These are phyloP conservation scores for Colletotrichum gigasporum DNA, from an alignment of 2,329 filamentous ascomycete genomes.

Conservation along the genomic window DNA sequence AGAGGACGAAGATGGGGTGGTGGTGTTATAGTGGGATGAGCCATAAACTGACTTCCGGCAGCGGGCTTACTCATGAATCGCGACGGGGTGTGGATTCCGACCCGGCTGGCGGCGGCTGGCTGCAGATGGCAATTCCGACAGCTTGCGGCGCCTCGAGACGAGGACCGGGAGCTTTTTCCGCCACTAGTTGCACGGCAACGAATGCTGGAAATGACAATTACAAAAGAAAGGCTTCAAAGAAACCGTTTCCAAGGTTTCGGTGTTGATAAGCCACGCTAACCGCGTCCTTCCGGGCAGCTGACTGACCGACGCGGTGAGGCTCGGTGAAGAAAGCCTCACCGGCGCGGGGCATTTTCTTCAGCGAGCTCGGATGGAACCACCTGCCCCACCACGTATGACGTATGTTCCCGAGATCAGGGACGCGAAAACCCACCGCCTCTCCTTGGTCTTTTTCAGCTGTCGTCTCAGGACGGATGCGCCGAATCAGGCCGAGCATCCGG, in stretches of 20 bases:
- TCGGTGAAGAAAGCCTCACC: neutral
- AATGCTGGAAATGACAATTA: too few relatives aligned
- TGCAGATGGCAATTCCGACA: neutral
- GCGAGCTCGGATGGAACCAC: constrained; percentile 6
- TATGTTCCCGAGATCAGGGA: neutral
- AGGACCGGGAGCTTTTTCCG: neutral
- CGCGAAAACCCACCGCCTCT: constrained; percentile 1
- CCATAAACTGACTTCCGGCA: constrained; percentile 21
- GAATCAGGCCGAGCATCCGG: constrained; percentile 11
- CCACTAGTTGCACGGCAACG: too few relatives aligned
- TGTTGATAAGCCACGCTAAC: too few relatives aligned
- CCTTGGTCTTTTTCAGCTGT: neutral
- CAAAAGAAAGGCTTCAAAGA: too few relatives aligned
- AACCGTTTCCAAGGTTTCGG: too few relatives aligned
- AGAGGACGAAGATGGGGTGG: constrained; percentile 5
- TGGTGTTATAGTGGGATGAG: constrained; percentile 29
- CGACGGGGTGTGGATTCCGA: neutral
- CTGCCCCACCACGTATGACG: constrained; percentile 24
- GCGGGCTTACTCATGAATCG: constrained; percentile 28
- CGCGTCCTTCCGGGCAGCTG: too few relatives aligned
- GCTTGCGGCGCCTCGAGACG: neutral
- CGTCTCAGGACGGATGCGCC: constrained; percentile 12
- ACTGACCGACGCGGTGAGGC: too few relatives aligned
- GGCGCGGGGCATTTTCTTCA: neutral
- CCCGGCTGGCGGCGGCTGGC: neutral